A percentile compares a stretch with the other conserved stretches of the same genome.
These are phyloP conservation scores for Colletotrichum paranaense DNA, from an alignment of 2,329 filamentous ascomycete species.

Conservation along the genomic window DNA sequence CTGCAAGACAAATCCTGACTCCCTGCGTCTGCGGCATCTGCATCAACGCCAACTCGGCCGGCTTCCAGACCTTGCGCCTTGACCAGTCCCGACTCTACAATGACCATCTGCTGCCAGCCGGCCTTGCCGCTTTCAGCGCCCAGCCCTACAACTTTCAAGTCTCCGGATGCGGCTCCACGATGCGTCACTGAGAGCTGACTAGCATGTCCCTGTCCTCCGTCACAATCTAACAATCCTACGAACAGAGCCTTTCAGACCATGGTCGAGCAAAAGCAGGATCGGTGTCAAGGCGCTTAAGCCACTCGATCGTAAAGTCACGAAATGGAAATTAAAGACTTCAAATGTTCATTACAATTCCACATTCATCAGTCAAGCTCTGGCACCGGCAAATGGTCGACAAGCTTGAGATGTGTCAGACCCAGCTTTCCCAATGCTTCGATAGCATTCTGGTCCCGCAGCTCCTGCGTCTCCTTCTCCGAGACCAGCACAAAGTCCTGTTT, in stretches of 20 bases:
- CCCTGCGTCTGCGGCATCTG: neutral
- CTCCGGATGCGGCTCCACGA: constrained; percentile 13
- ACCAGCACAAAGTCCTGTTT: constrained; percentile 84
- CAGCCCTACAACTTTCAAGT: constrained; percentile 16
- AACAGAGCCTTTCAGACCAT: neutral
- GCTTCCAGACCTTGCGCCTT: neutral
- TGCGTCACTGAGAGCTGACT: neutral
- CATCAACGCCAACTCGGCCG: neutral
- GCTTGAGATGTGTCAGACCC: constrained; percentile 73
- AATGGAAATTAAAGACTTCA: neutral
- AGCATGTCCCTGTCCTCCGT: neutral
- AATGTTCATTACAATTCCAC: neutral
- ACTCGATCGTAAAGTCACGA: neutral
- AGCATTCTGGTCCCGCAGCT: constrained; percentile 73
- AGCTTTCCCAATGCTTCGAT: constrained; percentile 74
- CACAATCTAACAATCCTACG: neutral
- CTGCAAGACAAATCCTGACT: neutral
- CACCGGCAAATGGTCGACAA: constrained; percentile 81
- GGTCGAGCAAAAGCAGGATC: neutral
- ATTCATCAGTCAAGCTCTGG: constrained; percentile 66
- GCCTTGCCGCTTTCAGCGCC: neutral
- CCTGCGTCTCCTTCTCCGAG: constrained; percentile 74
- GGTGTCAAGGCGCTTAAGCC: too few species aligned
- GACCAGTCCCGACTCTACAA: neutral
- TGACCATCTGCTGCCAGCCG: constrained; percentile 11